A percentile compares a stretch with the other conserved stretches of the same genome.
phyloP scores from a whole-genome alignment of 164 flowering plant genomes.

The Houttuynia cordata region DNA sequence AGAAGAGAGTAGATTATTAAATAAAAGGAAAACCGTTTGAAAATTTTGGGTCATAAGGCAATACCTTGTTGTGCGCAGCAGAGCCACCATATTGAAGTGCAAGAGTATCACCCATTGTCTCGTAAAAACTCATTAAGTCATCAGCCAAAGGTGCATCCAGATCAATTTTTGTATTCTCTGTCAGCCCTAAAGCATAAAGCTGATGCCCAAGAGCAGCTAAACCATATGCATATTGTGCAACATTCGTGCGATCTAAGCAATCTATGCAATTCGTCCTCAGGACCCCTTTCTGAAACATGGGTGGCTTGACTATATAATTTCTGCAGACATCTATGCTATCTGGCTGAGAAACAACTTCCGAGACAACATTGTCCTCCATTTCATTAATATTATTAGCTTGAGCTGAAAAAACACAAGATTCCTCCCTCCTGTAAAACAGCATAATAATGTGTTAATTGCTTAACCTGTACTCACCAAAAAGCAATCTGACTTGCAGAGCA shows the following conservation, averaged over 20 bases:
- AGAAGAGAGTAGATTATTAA: no score
- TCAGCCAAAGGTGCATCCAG: constrained; percentile 51
- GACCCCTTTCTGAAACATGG: constrained; percentile 65
- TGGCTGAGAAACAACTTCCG: constrained; percentile 18
- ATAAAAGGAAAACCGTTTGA: no score
- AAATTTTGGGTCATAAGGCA: not conserved
- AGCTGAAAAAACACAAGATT: constrained; percentile 10
- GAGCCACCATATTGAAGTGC: constrained; percentile 97
- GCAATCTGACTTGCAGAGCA: not conserved
- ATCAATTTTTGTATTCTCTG: constrained; percentile 34
- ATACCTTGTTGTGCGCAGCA: constrained; percentile 97
- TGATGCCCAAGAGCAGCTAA: constrained; percentile 83
- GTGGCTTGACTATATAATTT: constrained; percentile 23
- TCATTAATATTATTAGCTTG: constrained; percentile 11
- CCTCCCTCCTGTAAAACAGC: constrained; percentile 23
- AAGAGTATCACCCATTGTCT: constrained; percentile 92
- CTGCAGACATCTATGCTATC: constrained; percentile 11
- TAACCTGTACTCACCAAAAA: not conserved
- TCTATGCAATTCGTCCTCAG: constrained; percentile 95
- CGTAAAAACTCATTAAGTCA: constrained; percentile 64
- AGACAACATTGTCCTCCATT: constrained; percentile 20
- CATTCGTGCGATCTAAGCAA: constrained; percentile 97
- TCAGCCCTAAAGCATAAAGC: constrained; percentile 54
- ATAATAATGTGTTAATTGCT: not conserved
- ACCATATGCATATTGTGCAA: constrained; percentile 88